Base-by-base conservation (phyloP, 768 basidiomycete genomes). In the Gloeostereum incarnatum region DNA sequence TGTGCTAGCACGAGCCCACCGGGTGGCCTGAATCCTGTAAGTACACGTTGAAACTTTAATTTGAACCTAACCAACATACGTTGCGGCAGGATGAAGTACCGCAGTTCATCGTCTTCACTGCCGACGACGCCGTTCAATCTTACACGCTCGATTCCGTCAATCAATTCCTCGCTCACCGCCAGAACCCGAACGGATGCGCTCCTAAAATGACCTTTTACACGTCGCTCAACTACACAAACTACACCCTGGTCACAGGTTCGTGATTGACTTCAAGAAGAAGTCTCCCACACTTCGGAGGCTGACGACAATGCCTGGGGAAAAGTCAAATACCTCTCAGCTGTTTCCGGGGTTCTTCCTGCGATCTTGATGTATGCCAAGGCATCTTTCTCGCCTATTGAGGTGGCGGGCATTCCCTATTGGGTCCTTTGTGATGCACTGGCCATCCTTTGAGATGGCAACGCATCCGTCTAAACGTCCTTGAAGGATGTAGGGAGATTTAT, bases 201-300 rank as follows among this genome's bases (percentile, higher is more conserved):
- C 71, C 74, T 25, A 80, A 73, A 55, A 84, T 81, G 73, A 85
- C 83, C 19, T 89, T 83, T 58, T 87, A 69, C 56, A 74, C 73
- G 6, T 81, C 78, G 2, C 58, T 85, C 24, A 70, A 69, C 37
- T 87, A 74, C 57, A 87, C 40, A 10, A 86, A 87, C 54, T 83
- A 79, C 55, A 76, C 78, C 1, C 67, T 84, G 34, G 79, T 85
- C 27, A 85, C 70, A 8, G 68, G 69, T 68, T 32, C 16, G 56
- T 55, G n/a, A n/a, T n/a, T n/a, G n/a, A n/a, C n/a, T n/a, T n/a
- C n/a, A n/a, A n/a, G n/a, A n/a, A n/a, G n/a, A n/a, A n/a, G n/a
- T n/a, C n/a, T n/a, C n/a, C n/a, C n/a, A n/a, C n/a, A n/a, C n/a
- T n/a, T n/a, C n/a, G n/a, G n/a, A n/a, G n/a, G n/a, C n/a, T n/a